A percentile compares a stretch with the other conserved stretches of the same genome.
phyloP scores from a whole-genome alignment of 192 early-diverging fungal genomes.

The Phycomyces nitens region DNA sequence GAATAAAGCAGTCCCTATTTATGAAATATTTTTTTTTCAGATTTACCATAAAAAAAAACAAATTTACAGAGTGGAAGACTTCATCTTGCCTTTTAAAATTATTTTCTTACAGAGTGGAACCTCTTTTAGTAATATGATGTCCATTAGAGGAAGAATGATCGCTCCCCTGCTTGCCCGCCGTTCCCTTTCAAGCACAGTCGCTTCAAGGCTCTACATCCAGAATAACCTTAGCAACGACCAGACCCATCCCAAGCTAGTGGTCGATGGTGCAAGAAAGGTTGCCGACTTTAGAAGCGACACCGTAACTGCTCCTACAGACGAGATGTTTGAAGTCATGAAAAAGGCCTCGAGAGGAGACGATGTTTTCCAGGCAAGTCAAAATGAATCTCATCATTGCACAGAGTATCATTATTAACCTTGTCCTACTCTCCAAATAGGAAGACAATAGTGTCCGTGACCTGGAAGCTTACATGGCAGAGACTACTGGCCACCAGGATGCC shows the following conservation, averaged over 20 bases:
- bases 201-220: constrained; percentile 9
- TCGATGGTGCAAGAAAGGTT: constrained; percentile 4
- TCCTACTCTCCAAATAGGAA: constrained; percentile 43
- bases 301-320: constrained; percentile 53
- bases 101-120: constrained; percentile 18
- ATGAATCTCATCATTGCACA: background rate
- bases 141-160: constrained; percentile 17
- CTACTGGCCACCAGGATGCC: constrained; percentile 76
- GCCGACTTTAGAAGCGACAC: constrained; percentile 52
- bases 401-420: no score
- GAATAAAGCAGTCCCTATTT: no score
- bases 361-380: constrained; percentile 44
- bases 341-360: constrained; percentile 53
- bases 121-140: constrained; percentile 22
- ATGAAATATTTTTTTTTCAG: background rate
- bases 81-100: background rate
- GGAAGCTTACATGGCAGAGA: constrained; percentile 60
- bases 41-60: constrained; percentile 2
- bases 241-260: constrained; percentile 6
- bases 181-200: constrained; percentile 19
- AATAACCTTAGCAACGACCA: constrained; percentile 11
- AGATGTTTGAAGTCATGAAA: constrained; percentile 64
- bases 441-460: constrained; percentile 74
- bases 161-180: constrained; percentile 14
- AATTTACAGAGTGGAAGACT: constrained; percentile 6